phyloP scores from a whole-genome alignment of 352 stramenopile genomes.

The Pythium sukuiense region DNA sequence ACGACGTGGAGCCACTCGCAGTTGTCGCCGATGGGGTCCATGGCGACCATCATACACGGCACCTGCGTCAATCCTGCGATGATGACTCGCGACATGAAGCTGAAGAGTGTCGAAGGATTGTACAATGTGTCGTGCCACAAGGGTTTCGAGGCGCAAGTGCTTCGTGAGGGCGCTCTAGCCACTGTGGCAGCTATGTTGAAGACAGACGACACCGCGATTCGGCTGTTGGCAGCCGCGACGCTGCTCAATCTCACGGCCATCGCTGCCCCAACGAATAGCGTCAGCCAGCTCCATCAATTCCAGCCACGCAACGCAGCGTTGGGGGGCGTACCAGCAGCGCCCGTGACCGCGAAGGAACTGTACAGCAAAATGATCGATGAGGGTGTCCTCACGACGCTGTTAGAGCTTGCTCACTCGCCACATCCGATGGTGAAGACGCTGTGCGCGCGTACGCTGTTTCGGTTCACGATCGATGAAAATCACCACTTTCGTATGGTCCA shows the following conservation, averaged over 20 bases:
- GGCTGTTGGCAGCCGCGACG: conserved; percentile 65
- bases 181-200: conserved; percentile 69
- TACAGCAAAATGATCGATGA: conserved; percentile 79
- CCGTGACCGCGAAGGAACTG: conserved; percentile 41
- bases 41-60: neutral
- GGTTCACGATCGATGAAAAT: conserved; percentile 72
- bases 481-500: conserved; percentile 82
- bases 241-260: conserved; percentile 71
- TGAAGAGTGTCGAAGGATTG: conserved; percentile 73
- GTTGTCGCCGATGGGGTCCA: neutral
- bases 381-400: conserved; percentile 46
- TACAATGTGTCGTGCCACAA: conserved; percentile 80
- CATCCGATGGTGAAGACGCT: conserved; percentile 64
- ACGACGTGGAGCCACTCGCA: conserved; percentile 11
- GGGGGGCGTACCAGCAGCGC: conserved; percentile 11
- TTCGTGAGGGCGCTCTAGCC: conserved; percentile 61
- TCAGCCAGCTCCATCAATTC: conserved; percentile 1
- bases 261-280: neutral
- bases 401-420: conserved; percentile 70
- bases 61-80: conserved; percentile 3
- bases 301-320: neutral
- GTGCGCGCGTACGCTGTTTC: conserved; percentile 66
- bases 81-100: conserved; percentile 71
- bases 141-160: conserved; percentile 72
- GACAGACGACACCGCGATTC: conserved; percentile 62